phyloP scores from a whole-genome alignment of 768 basidiomycete species.

The Boletus rex-veris region DNA sequence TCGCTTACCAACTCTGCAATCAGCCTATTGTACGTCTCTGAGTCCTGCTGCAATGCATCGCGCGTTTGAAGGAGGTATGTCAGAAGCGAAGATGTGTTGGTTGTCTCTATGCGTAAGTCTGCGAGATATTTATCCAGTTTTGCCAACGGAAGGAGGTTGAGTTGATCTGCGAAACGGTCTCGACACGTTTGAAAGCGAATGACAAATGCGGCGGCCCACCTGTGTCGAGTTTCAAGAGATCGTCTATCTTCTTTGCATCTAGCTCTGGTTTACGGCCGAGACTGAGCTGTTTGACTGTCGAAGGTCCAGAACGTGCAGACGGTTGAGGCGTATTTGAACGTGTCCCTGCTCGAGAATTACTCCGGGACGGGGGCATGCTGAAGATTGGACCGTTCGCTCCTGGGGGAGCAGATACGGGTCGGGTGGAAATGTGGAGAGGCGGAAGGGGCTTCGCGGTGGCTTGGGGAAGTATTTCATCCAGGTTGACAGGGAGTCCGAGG shows the following conservation, averaged over 20 bases:
- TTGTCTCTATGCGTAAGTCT: slow-evolving; percentile 69
- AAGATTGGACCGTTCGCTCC: slow-evolving; percentile 42
- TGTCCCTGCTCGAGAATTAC: slow-evolving; percentile 52
- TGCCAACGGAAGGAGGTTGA: slow-evolving; percentile 67
- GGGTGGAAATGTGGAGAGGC: slow-evolving; percentile 75
- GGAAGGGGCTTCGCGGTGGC: slow-evolving; percentile 66
- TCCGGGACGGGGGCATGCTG: slow-evolving; percentile 33
- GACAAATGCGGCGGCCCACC: slow-evolving; percentile 43
- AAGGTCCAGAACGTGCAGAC: slow-evolving; percentile 30
- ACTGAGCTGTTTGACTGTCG: slow-evolving; percentile 38
- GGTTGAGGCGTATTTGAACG: slow-evolving; percentile 44
- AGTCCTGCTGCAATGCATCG: slow-evolving; percentile 81
- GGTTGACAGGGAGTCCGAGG: slow-evolving; percentile 90
- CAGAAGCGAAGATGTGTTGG: slow-evolving; percentile 68
- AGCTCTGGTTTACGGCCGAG: slow-evolving; percentile 79
- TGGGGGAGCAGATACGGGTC: slow-evolving; percentile 79
- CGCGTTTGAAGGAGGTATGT: slow-evolving; percentile 80
- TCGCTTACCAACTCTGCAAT: slow-evolving; percentile 92
- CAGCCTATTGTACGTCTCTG: slow-evolving; percentile 84
- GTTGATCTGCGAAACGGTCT: slow-evolving; percentile 47
- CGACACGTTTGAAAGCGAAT: slow-evolving; percentile 1
- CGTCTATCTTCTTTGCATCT: slow-evolving; percentile 60
- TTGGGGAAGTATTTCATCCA: slow-evolving; percentile 85
- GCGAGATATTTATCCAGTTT: slow-evolving; percentile 63
- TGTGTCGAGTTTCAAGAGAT: slow-evolving; percentile 60